Evolutionary conservation across 2,329 filamentous ascomycete species (phyloP), one percentile per base, ranked within the genome.

Genomic region (Hypoxylon sp.): DNA sequence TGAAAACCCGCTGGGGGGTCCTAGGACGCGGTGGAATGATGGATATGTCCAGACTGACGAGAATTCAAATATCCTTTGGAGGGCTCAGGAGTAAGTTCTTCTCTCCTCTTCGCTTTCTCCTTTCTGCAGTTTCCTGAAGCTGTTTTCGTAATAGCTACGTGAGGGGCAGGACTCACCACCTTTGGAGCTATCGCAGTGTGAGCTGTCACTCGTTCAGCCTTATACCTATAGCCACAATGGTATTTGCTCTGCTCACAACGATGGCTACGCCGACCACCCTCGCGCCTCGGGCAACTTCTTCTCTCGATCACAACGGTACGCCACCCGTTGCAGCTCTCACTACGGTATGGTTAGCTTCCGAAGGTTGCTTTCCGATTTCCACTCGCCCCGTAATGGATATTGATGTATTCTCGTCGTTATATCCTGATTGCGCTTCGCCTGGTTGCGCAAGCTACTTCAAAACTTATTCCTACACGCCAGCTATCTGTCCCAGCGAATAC

Each of bases 381-480:
- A 65, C 53, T 11, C 16, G 48, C 19, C 21, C 64, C 11, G 51
- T 19, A 12, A 47, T 12, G 12, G 64, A 64, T 11, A 64, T 69
- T n/a, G 57, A 67, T 30, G 30, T 54, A 29, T 69, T 69, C 23
- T 69, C 61, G 67, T 48, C 48, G 5, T 41, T 23, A 9, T 34
- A 53, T 51, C 47, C 64, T 1, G 45, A 55, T 23, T 69, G 67
- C 25, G 64, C 39, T 14, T 63, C 63, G 16, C 64, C 67, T 11
- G 61, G 64, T 25, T 69, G 64, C 23, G 41, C 60, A 6, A 65
- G 46, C 34, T 69, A 67, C 50, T 62, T 51, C 16, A 53, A 58
- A 3, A 69, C 64, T 16, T 70, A 67, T 14, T 74, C 71, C 39
- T 74, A 74, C 47, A 74, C 73, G 5, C 73, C 73, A 1, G 71